A percentile compares a stretch with the other conserved stretches of the same genome.
These are phyloP conservation scores for Carex pumila DNA, from an alignment of 176 grass and related monocot genomes.

Conservation along the genomic window DNA sequence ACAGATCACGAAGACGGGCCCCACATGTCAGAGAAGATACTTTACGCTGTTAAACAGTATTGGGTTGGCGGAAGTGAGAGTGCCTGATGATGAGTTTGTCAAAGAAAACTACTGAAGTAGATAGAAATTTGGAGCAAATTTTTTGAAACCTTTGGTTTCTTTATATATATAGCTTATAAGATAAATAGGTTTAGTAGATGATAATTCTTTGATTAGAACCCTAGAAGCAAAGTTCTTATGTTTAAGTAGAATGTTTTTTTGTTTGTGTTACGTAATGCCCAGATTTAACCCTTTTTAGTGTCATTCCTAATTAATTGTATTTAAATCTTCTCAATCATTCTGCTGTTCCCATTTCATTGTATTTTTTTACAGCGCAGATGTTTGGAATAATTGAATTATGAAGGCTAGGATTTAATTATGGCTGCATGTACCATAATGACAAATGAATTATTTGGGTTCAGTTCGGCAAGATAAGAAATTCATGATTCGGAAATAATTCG, in stretches of 20 bases:
- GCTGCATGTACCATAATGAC: no score
- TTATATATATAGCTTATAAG: conserved; percentile 1
- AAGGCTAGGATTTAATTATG: no score
- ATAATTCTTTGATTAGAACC: not conserved
- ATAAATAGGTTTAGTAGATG: not conserved
- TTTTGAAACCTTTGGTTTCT: not conserved
- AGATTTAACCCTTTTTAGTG: not conserved
- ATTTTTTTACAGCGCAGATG: no score
- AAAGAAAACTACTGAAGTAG: not conserved
- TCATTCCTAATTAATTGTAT: not conserved
- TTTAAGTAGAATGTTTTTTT: not conserved
- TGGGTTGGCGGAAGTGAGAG: conserved; percentile 45
- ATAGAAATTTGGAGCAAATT: not conserved
- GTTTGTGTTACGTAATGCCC: not conserved
- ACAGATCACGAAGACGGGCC: conserved; percentile 64
- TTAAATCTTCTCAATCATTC: not conserved
- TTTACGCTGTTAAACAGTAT: conserved; percentile 70
- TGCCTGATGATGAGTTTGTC: not conserved
- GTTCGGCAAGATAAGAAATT: no score
- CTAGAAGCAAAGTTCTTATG: not conserved
- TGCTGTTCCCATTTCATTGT: not conserved
- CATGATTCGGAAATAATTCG: no score
- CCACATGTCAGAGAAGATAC: conserved; percentile 57
- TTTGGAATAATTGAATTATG: no score
- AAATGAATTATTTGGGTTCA: no score